phyloP scores from a whole-genome alignment of 2,329 filamentous ascomycete genomes.

The Podosphaera aphanis region DNA sequence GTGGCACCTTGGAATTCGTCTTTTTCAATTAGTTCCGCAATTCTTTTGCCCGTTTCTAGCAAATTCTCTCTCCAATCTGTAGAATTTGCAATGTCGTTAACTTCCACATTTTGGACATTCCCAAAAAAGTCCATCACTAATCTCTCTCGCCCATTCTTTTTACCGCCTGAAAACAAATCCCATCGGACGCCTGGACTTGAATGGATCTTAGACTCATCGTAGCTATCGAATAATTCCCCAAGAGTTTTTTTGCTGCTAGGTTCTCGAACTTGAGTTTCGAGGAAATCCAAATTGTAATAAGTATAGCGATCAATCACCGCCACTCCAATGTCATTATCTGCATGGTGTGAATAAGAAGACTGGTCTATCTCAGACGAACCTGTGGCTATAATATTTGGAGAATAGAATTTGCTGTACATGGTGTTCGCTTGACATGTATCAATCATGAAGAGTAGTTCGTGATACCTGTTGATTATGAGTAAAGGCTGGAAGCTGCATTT shows the following conservation, averaged over 20 bases:
- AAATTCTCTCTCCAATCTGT: conserved; percentile 48
- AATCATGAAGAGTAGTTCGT: conserved; percentile 98
- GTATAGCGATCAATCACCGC: conserved; percentile 97
- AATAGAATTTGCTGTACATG: conserved; percentile 97
- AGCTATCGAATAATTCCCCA: conserved; percentile 87
- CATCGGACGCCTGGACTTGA: conserved; percentile 78
- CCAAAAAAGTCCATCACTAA: conserved; percentile 94
- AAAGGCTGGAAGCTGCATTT: neutral
- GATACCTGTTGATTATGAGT: conserved; percentile 34
- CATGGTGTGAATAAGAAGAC: conserved; percentile 91
- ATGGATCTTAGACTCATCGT: conserved; percentile 86
- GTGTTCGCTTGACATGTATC: conserved; percentile 98
- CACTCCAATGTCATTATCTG: conserved; percentile 91
- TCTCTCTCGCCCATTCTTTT: conserved; percentile 50
- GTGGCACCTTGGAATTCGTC: conserved; percentile 11
- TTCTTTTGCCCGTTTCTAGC: conserved; percentile 46
- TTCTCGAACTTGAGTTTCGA: conserved; percentile 73
- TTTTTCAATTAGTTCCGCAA: conserved; percentile 25
- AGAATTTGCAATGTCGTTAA: conserved; percentile 31
- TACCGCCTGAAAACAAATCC: conserved; percentile 78
- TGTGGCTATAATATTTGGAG: conserved; percentile 91
- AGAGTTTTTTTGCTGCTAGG: conserved; percentile 72
- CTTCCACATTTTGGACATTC: conserved; percentile 90
- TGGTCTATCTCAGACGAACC: conserved; percentile 92
- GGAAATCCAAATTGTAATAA: conserved; percentile 93